Percentiles rank a stretch among this genome's conserved stretches.
Conservation (phyloP, 2,329 filamentous ascomycete species). For the Trichoderma sp. region DNA sequence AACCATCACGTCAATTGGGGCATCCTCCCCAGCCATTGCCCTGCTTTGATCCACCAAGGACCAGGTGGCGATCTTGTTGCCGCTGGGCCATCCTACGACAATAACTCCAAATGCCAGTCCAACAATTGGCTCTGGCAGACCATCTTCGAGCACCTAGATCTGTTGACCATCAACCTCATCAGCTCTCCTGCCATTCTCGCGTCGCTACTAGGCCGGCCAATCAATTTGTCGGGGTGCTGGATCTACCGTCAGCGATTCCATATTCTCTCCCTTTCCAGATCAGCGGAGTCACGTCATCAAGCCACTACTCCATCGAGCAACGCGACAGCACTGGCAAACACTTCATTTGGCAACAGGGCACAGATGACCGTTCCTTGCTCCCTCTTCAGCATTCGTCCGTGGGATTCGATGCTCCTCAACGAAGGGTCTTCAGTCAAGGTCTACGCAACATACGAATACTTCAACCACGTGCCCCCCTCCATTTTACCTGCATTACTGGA, state of each 20-base stretch:
- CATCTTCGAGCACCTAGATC: conserved; percentile 54
- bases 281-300: neutral
- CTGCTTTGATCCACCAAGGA: conserved; percentile 27
- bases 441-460: conserved; percentile 71
- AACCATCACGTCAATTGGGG: conserved; percentile 30
- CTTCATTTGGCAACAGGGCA: too few relatives aligned
- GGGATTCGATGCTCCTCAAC: conserved; percentile 66
- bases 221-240: conserved; percentile 60
- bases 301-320: neutral
- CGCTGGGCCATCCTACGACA: neutral
- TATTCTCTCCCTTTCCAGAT: conserved; percentile 50
- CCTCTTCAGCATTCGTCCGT: conserved; percentile 60
- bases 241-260: conserved; percentile 63
- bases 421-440: conserved; percentile 72
- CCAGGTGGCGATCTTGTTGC: neutral
- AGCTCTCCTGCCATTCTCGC: conserved; percentile 64
- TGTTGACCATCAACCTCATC: conserved; percentile 53
- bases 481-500: conserved; percentile 55
- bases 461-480: conserved; percentile 61
- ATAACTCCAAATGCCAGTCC: conserved; percentile 18
- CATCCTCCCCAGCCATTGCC: conserved; percentile 32
- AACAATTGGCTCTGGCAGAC: conserved; percentile 54
- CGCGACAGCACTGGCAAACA: neutral
- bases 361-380: conserved; percentile 30
- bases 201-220: conserved; percentile 54